Base-by-base conservation (phyloP, 78 protist genomes). In the Anaeramoeba flamelloides region DNA sequence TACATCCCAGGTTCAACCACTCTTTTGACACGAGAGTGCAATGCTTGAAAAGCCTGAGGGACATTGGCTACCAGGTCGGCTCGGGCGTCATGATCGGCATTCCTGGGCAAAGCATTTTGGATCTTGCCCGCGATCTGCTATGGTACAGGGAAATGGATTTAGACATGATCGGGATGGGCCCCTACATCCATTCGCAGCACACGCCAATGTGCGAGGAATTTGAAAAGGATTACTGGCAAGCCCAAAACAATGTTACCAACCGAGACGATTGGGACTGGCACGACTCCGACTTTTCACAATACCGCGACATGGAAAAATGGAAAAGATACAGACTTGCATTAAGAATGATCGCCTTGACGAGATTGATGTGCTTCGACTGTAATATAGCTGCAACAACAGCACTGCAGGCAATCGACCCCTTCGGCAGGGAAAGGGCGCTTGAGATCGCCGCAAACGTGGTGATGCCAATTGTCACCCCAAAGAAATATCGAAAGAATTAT, bases 121-220 rank as follows among this genome's bases (percentile, higher is more conserved):
- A 83, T 53, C 78, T 83, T 4, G 86, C 86, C n/a, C 3, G 3
- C 33, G 86, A 83, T 74, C 31, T 83, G 38, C 8, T 32, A 30
- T 81, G 33, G 30, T 69, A 77, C 79, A 2, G 4, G n/a, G 84
- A 81, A 30, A 1, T 83, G 40, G 78, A 74, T 31, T 40, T 37
- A 4, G 80, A 80, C 81, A 83, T 83, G 86, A 17, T 83, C 30
- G 86, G 86, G 36, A 81, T 84, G 86, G 86, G 86, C 3, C 86
- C 86, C 17, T 84, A 81, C 79, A 39, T 84, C 36, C 36, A 0
- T 30, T 4, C n/a, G 33, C 3, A 0, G 40, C 31, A 4, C 79
- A 84, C 86, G 38, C 86, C 86, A 33, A 31, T 38, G 22, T 79
- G 84, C 69, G 76, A 41, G 77, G 69, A 53, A 17, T 26, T 53